A percentile compares a stretch with the other conserved stretches of the same genome.
Conservation (phyloP, 257 asterid genomes). For the Anisodus acutangulus region DNA sequence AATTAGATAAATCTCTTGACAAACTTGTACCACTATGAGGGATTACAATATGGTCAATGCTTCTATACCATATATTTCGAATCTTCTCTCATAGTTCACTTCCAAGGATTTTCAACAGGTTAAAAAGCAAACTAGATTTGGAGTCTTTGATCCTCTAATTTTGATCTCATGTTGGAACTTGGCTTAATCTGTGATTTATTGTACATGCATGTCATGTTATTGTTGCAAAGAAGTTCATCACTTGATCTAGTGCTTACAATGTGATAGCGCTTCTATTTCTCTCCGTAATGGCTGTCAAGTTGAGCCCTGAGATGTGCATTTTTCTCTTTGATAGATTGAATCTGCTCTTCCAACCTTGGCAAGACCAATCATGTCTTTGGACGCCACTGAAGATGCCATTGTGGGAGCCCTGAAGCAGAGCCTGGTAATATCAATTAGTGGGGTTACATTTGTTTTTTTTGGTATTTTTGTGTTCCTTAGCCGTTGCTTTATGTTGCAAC, state of each 20-base stretch:
- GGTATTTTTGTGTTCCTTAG: slow-evolving; percentile 19
- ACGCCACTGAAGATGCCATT: slow-evolving; percentile 90
- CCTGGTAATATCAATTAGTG: slow-evolving; percentile 60
- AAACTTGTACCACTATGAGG: neutral
- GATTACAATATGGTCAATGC: neutral
- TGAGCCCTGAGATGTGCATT: slow-evolving; percentile 28
- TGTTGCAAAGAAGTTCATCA: neutral
- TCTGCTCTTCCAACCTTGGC: slow-evolving; percentile 92
- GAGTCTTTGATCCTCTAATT: neutral
- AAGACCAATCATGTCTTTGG: slow-evolving; percentile 94
- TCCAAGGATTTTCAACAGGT: neutral
- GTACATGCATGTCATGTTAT: slow-evolving; percentile 5
- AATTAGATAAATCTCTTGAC: neutral
- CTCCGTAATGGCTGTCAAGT: neutral
- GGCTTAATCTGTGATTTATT: neutral
- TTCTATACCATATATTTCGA: neutral
- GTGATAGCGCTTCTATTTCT: neutral
- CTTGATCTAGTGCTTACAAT: slow-evolving; percentile 8
- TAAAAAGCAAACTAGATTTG: neutral
- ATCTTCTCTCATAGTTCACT: slow-evolving; percentile 18
- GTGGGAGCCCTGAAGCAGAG: slow-evolving; percentile 93
- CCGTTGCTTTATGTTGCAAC: neutral
- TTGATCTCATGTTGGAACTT: slow-evolving; percentile 17
- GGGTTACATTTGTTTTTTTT: neutral
- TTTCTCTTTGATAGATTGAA: slow-evolving; percentile 76